Evolutionary conservation across 768 basidiomycete species (phyloP), one percentile per base, ranked within the genome.

Genomic region (Tylopilus subfusipes): DNA sequence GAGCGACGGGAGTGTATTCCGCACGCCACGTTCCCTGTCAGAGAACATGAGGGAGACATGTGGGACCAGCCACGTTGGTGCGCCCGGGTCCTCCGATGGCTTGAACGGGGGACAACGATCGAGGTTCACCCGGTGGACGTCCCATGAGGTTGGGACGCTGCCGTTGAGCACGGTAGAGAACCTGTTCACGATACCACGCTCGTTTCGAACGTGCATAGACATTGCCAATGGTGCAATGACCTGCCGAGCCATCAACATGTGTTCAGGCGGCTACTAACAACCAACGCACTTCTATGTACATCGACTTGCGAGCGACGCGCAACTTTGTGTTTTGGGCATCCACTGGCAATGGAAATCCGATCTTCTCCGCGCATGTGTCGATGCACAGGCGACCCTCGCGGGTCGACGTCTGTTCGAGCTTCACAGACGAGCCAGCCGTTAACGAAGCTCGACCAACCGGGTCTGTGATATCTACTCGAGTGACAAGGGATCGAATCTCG

Each of bases 291-390:
- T 71, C 74, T 5, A 84, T 66, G 53, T 80, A 85, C 24, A 64
- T 72, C 1, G 82, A 84, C 57, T 79, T 82, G 36, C 83, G 73
- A 10, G 83, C 83, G 31, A 84, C 59, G 5, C 80, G 74, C 11
- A 77, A 60, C 58, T 72, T 80, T 2, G 64, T 48, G 16, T 69
- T 68, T 19, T 59, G 54, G 5, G 71, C 69, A 30, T 75, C 60
- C 11, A 83, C 65, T 10, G 79, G 78, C 42, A 78, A 75, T 0
- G 80, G 81, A 42, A 74, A 82, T 1, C 44, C 9, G 8, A 82
- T 53, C 31, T 51, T 45, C 47, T 73, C 61, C 5, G 52, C 30
- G 49, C 67, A 63, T 2, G 54, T 50, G 27, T 48, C 61, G 2
- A 69, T 48, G 33, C 33, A 44, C 29, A 69, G 22, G 14, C 38